These are phyloP conservation scores for Ophiognomonia clavigignenti-juglandacearum DNA, from an alignment of 2,329 filamentous ascomycete species.

Conservation along the genomic window DNA sequence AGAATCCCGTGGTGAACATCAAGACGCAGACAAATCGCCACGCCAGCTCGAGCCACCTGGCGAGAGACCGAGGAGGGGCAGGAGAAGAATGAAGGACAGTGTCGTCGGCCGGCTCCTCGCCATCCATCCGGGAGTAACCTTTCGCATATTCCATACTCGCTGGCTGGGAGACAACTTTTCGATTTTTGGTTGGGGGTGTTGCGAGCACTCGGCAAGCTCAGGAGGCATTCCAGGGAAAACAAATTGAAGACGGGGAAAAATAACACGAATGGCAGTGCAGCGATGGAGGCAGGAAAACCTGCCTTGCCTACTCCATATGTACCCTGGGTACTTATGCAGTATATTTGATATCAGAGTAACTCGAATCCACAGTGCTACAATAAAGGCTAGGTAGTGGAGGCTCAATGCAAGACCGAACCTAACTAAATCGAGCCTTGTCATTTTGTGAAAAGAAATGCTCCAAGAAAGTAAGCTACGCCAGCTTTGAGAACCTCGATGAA, in stretches of 20 bases:
- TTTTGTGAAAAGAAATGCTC: not conserved
- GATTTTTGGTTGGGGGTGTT: not conserved
- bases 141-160: not conserved
- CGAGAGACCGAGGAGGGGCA: not conserved
- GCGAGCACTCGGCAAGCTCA: not conserved
- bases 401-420: not conserved
- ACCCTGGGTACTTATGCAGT: not conserved
- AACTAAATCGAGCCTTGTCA: not conserved
- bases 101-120: not conserved
- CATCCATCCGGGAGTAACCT: not conserved
- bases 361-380: not conserved
- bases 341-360: no score
- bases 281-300: not conserved
- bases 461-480: not conserved
- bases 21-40: not conserved
- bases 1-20: not conserved
- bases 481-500: not conserved
- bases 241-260: not conserved
- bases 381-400: not conserved
- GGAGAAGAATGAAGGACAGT: not conserved
- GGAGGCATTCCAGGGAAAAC: not conserved
- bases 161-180: not conserved
- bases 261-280: not conserved
- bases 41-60: not conserved
- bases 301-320: not conserved